Conservation (phyloP, 2,329 filamentous ascomycete species). For the Chrysosporium keratinophilum region DNA sequence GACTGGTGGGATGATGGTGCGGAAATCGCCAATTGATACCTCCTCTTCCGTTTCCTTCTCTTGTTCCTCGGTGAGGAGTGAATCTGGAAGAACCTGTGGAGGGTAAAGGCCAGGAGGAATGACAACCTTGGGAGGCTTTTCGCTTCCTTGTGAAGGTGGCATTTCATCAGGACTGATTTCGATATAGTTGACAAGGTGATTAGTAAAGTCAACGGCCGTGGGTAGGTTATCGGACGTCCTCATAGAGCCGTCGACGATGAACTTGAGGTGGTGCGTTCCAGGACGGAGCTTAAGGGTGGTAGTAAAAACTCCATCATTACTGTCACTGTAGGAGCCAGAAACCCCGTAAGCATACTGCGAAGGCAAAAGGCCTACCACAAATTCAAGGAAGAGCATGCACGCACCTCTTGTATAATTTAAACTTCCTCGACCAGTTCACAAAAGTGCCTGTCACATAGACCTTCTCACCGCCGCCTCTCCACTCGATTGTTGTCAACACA, state of each 20-base stretch:
- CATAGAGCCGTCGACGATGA: constrained; percentile 91
- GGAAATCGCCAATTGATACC: constrained; percentile 52
- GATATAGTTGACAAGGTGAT: constrained; percentile 96
- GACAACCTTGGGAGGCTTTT: constrained; percentile 27
- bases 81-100: constrained; percentile 35
- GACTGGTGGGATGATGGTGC: constrained; percentile 68
- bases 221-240: constrained; percentile 75
- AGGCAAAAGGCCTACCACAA: background rate
- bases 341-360: background rate
- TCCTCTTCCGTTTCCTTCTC: constrained; percentile 44
- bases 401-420: constrained; percentile 74
- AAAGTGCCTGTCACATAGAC: constrained; percentile 96
- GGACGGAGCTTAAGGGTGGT: constrained; percentile 74
- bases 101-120: constrained; percentile 34
- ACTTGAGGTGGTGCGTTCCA: constrained; percentile 93
- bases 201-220: constrained; percentile 94
- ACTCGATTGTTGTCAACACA: constrained; percentile 76
- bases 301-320: constrained; percentile 53
- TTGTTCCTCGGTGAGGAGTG: constrained; percentile 29
- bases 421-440: constrained; percentile 94
- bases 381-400: constrained; percentile 29
- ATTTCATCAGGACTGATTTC: constrained; percentile 68
- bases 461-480: constrained; percentile 72
- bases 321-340: constrained; percentile 22
- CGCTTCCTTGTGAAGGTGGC: constrained; percentile 27